phyloP scores from a whole-genome alignment of 495 filamentous ascomycete species.

The Penicillium antarcticum region DNA sequence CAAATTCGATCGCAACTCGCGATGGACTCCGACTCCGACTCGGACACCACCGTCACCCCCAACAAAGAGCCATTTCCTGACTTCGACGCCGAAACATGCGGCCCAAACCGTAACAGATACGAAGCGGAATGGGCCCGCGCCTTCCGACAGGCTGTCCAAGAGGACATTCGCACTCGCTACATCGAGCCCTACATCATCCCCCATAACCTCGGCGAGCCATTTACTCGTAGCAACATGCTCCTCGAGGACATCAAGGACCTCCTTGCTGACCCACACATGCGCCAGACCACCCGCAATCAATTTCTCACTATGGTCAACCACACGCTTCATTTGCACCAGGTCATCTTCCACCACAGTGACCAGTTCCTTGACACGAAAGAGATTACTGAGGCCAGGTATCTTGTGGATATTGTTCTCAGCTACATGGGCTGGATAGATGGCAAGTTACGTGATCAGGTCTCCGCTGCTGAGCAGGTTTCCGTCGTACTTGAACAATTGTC shows the following conservation, averaged over 20 bases:
- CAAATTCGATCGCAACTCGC: slow-evolving; percentile 13
- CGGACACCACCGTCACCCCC: background rate
- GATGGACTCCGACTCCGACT: slow-evolving; percentile 7
- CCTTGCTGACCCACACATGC: slow-evolving; percentile 12
- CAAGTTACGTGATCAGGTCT: slow-evolving; percentile 8
- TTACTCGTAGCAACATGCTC: background rate
- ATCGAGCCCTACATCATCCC: slow-evolving; percentile 12
- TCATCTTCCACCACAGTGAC: slow-evolving; percentile 17
- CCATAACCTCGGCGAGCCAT: background rate
- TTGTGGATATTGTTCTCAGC: slow-evolving; percentile 9
- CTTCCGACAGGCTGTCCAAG: slow-evolving; percentile 22
- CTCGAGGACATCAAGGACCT: slow-evolving; percentile 18
- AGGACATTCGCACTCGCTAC: slow-evolving; percentile 9
- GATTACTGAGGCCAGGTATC: background rate
- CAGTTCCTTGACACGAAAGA: slow-evolving; percentile 11
- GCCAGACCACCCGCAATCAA: slow-evolving; percentile 3
- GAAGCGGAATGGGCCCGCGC: slow-evolving; percentile 11
- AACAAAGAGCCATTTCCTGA: slow-evolving; percentile 33
- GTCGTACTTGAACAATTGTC: slow-evolving; percentile 1
- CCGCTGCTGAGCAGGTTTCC: background rate
- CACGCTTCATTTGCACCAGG: slow-evolving; percentile 17
- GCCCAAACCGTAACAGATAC: slow-evolving; percentile 8
- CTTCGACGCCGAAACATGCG: slow-evolving; percentile 23
- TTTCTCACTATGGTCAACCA: slow-evolving; percentile 26
- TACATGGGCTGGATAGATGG: slow-evolving; percentile 16